Base-by-base conservation (phyloP, 768 basidiomycete species). In the Cubamyces lactineus region DNA sequence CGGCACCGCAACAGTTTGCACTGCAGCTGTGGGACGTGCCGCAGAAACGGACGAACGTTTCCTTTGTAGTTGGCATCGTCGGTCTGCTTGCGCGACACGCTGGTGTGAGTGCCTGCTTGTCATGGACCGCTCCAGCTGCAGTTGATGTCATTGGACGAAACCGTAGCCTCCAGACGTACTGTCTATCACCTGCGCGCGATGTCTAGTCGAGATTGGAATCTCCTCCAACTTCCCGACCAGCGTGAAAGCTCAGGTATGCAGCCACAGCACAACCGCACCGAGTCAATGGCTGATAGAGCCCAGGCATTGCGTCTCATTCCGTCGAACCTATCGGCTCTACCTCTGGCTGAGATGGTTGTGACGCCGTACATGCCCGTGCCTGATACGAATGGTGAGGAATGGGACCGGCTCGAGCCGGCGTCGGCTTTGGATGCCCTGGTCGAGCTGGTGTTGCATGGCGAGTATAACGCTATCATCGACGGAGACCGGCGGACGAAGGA, bases 21-120 rank as follows among this genome's bases (percentile, higher is more conserved):
- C 77, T 98, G 47, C 97, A 99, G 72, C 94, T 94, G 74, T 99
- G 97, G 97, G 93, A 96, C 66, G 83, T 87, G 43, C 91, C 58
- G 19, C 70, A 94, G 73, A 99, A 98, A 74, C 76, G 83, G n/a
- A 75, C 83, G 23, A 98, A 97, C 70, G 86, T 88, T 1, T 80
- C 83, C 0, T 76, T 94, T n/a, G 85, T 93, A 8, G 78, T 98
- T 2, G 87, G 87, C 19, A 85, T 97, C 61, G 86, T 98, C 66
- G 88, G 93, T 2, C 91, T 96, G 80, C 83, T 98, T 9, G 81
- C 94, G 5, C 57, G 63, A 6, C 63, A 64, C 19, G 63, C 63
- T 13, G 63, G 63, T 39, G 87, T 89, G 66, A 69, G 86, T 80
- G 41, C 19, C 38, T 21, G 5, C 7, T 8, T 19, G 9, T 59